Conservation (phyloP, 2,329 filamentous ascomycete genomes). For the Cordyceps cateniannulata region DNA sequence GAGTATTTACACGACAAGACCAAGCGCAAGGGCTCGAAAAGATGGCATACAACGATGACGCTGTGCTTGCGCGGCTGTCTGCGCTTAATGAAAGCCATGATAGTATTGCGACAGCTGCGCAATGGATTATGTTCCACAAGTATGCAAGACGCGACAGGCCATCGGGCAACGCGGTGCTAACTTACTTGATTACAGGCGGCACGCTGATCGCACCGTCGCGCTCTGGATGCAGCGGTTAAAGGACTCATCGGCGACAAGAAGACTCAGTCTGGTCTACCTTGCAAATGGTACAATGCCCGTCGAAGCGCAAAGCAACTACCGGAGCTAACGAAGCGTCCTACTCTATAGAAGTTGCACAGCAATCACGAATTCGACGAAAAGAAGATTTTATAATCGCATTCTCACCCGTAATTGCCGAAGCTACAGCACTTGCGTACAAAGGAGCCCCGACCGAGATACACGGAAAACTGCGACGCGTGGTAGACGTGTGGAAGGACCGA, state of each 20-base stretch:
- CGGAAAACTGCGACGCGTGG: constrained; percentile 76
- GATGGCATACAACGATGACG: constrained; percentile 96
- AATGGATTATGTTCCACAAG: constrained; percentile 99
- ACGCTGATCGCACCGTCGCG: constrained; percentile 85
- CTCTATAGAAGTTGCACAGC: constrained; percentile 78
- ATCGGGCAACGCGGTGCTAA: constrained; percentile 12
- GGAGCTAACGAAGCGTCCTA: constrained; percentile 7
- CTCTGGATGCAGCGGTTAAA: constrained; percentile 88
- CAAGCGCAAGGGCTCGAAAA: background rate
- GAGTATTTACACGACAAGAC: constrained; percentile 15
- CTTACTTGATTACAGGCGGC: constrained; percentile 52
- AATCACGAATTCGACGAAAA: constrained; percentile 87
- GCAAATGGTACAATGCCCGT: constrained; percentile 66
- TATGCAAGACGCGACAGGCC: constrained; percentile 34
- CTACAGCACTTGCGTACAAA: constrained; percentile 84
- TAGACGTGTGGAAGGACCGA: constrained; percentile 90
- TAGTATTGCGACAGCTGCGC: constrained; percentile 89
- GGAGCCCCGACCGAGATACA: constrained; percentile 81
- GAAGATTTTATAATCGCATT: constrained; percentile 90
- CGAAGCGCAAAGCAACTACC: background rate
- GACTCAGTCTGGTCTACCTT: constrained; percentile 86
- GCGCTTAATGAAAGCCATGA: constrained; percentile 96
- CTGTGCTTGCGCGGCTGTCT: constrained; percentile 88
- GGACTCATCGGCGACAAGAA: constrained; percentile 78
- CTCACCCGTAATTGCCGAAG: constrained; percentile 85